These are phyloP conservation scores for Sarcodon sp. DNA, from an alignment of 768 basidiomycete species.

Conservation along the genomic window DNA sequence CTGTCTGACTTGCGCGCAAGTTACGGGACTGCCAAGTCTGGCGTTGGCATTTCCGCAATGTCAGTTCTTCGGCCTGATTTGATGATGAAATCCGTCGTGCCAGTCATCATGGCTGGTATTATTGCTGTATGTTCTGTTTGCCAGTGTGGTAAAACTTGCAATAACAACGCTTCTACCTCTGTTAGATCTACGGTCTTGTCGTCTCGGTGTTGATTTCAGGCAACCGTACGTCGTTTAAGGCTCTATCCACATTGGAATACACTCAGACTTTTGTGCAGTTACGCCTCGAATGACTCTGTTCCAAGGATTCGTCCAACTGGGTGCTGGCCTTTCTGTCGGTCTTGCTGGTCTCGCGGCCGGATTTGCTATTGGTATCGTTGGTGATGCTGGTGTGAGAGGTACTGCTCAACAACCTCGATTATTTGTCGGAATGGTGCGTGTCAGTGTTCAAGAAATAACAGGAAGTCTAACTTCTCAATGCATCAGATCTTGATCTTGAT, in stretches of 20 bases:
- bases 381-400: slow-evolving; percentile 96
- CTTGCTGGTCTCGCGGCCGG: slow-evolving; percentile 94
- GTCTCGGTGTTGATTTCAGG: slow-evolving; percentile 94
- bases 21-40: slow-evolving; percentile 99
- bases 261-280: slow-evolving; percentile 30
- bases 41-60: slow-evolving; percentile 97
- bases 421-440: slow-evolving; percentile 85
- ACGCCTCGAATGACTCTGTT: slow-evolving; percentile 74
- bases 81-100: slow-evolving; percentile 97
- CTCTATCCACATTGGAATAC: background rate
- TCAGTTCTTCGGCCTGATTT: slow-evolving; percentile 91
- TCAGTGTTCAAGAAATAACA: background rate
- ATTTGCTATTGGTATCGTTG: slow-evolving; percentile 96
- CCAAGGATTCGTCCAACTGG: slow-evolving; percentile 87
- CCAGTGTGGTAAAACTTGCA: background rate
- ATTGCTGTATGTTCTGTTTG: slow-evolving; percentile 67
- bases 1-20: slow-evolving; percentile 23
- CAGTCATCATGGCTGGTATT: slow-evolving; percentile 99
- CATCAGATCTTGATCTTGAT: slow-evolving; percentile 90
- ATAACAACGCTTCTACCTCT: background rate
- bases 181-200: slow-evolving; percentile 91
- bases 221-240: slow-evolving; percentile 46
- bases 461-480: background rate
- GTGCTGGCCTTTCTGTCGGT: slow-evolving; percentile 86
- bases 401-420: slow-evolving; percentile 93